These are phyloP conservation scores for Orbilia javanica DNA, from an alignment of 2,329 filamentous ascomycete species.

Conservation along the genomic window DNA sequence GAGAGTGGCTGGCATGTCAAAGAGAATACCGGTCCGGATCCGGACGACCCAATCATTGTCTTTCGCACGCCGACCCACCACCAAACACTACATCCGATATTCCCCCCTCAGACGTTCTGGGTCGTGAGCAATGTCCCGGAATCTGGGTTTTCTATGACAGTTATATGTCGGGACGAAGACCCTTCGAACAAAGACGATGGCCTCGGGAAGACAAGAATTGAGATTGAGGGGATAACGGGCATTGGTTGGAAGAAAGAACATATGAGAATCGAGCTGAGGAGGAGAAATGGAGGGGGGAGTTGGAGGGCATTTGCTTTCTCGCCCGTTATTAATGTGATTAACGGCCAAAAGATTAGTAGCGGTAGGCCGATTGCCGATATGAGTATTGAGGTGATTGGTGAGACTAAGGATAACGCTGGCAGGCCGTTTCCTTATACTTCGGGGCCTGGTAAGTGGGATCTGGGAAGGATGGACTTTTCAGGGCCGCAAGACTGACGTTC, in stretches of 20 bases:
- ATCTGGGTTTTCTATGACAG: constrained; percentile 47
- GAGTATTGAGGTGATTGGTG: constrained; percentile 52
- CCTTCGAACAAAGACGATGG: constrained; percentile 53
- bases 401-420: constrained; percentile 50
- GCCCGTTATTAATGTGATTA: constrained; percentile 48
- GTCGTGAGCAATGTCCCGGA: constrained; percentile 49
- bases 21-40: constrained; percentile 42
- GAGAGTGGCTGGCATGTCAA: constrained; percentile 51
- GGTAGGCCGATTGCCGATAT: constrained; percentile 49
- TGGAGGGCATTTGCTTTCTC: constrained; percentile 56
- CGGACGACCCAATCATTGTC: constrained; percentile 54
- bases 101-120: constrained; percentile 56
- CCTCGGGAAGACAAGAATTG: constrained; percentile 49
- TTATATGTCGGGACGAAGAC: constrained; percentile 53
- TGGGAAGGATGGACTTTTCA: too few relatives aligned
- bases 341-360: constrained; percentile 56
- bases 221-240: constrained; percentile 42
- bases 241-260: constrained; percentile 55
- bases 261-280: constrained; percentile 53
- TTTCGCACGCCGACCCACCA: constrained; percentile 57
- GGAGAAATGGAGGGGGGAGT: constrained; percentile 50
- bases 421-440: constrained; percentile 47
- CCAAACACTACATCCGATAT: constrained; percentile 48
- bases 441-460: constrained; percentile 50
- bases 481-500: too few relatives aligned